phyloP scores from a whole-genome alignment of 2,329 filamentous ascomycete species.

The Emergomyces africanus region DNA sequence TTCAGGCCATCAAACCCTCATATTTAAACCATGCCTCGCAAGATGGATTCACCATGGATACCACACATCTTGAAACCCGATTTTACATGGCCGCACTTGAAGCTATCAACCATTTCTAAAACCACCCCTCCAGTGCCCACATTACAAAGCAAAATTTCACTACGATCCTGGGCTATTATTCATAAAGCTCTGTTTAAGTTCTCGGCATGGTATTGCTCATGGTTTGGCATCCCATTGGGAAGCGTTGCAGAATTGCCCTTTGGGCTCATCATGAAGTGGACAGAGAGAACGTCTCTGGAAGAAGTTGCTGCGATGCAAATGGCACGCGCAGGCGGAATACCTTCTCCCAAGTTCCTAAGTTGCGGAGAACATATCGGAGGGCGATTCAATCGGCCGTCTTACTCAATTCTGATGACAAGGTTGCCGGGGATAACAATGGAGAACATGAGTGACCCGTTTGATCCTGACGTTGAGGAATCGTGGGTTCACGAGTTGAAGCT shows the following conservation, averaged over 20 bases:
- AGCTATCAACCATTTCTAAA: constrained; percentile 9
- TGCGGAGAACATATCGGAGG: constrained; percentile 20
- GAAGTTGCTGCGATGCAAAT: too few relatives aligned
- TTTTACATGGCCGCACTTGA: constrained; percentile 17
- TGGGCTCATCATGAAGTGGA: constrained; percentile 6
- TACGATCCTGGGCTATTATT: constrained; percentile 18
- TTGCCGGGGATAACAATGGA: constrained; percentile 22
- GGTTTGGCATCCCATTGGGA: constrained; percentile 15
- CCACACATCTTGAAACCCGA: constrained; percentile 14
- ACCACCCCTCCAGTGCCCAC: constrained; percentile 15
- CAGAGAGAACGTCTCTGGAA: too few relatives aligned
- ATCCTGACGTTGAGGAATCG: constrained; percentile 17
- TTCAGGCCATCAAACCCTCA: too few relatives aligned
- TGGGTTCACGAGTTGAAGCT: constrained; percentile 23
- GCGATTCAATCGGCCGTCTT: constrained; percentile 12
- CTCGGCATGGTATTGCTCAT: constrained; percentile 21
- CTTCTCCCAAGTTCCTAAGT: constrained; percentile 21
- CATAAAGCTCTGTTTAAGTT: constrained; percentile 19
- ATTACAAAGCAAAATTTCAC: constrained; percentile 10
- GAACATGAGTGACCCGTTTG: constrained; percentile 17
- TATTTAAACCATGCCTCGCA: too few relatives aligned
- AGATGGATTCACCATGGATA: constrained; percentile 10
- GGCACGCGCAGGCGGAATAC: constrained; percentile 9
- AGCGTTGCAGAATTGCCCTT: constrained; percentile 25
- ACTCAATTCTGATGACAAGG: constrained; percentile 33